Base-by-base conservation (phyloP, 805 yeast species). In the Nakazawaea ambrosiae region DNA sequence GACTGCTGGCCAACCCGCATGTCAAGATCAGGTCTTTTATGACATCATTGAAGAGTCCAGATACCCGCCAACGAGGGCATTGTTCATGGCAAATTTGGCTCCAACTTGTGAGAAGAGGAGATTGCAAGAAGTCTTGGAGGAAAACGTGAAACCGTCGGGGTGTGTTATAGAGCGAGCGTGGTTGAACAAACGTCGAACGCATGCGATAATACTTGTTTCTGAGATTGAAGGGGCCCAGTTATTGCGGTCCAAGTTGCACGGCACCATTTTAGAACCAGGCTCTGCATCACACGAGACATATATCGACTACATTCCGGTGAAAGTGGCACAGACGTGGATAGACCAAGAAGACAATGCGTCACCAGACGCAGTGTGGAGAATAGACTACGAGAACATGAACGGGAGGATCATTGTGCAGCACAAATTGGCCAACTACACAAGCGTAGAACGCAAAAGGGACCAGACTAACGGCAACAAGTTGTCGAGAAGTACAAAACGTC, bases 261-360 rank as follows among this genome's bases (percentile, higher is more conserved):
- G 68, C 1, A 42, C 50, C 5, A 38, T 37, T 20, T 65, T 66
- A 10, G 29, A 7, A 8, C 25, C 25, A 8, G 10, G 11, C 8
- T 11, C 11, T 8, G 16, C n/a, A 8, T 10, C n/a, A 6, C n/a
- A 8, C 16, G 18, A 17, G 18, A 28, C 20, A 14, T 67, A 49
- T 45, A 60, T 65, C 29, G 73, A 68, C 44, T 68, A 50, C 44
- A 59, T 68, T 28, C 72, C 72, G 1, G 70, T 65, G 17, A 62
- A 64, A 43, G 70, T 69, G 14, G 56, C 66, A 3, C 63, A 61
- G 38, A 58, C 56, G 29, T 68, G 73, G 72, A 63, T 67, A 12
- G 69, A 57, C 44, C 70, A 67, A 47, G 75, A 68, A 42, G 64
- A 60, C 37, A 52, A 50, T 28, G 68, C 66, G 10, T 71, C 75